Evolutionary conservation across 2,329 filamentous ascomycete genomes (phyloP).

Genomic region (Neofusicoccum umdonicola): DNA sequence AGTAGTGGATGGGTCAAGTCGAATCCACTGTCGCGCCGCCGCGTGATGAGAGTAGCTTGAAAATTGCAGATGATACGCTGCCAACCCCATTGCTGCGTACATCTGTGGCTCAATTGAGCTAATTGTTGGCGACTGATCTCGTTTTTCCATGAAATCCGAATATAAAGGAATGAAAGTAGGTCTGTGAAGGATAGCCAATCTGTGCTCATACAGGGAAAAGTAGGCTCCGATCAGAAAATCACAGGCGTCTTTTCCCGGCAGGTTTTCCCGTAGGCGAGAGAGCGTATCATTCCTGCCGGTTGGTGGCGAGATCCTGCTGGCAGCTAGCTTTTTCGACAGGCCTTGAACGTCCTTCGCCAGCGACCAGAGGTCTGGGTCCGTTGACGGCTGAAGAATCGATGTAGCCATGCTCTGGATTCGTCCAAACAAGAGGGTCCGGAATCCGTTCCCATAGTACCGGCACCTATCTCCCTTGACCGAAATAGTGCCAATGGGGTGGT

Average conservation of each 20-base stretch:
- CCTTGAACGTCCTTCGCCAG: slow-evolving; percentile 25
- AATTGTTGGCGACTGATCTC: background rate
- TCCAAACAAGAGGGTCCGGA: slow-evolving; percentile 23
- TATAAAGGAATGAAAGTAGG: slow-evolving; percentile 27
- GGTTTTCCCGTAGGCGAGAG: background rate
- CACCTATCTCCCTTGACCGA: background rate
- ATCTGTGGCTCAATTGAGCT: background rate
- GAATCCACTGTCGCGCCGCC: background rate
- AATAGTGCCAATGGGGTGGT: background rate
- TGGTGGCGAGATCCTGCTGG: background rate
- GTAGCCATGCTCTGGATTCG: slow-evolving; percentile 19
- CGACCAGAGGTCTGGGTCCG: slow-evolving; percentile 22
- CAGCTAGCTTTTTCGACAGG: slow-evolving; percentile 20
- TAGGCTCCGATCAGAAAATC: slow-evolving; percentile 25
- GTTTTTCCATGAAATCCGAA: slow-evolving; percentile 20
- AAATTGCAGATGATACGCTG: slow-evolving; percentile 24
- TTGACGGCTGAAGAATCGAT: background rate
- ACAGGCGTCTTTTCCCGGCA: background rate
- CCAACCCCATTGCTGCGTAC: slow-evolving; percentile 23
- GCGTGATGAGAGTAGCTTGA: background rate
- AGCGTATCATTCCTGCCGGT: background rate
- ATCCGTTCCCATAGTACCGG: slow-evolving; percentile 17
- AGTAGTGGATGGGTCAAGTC: slow-evolving; percentile 18
- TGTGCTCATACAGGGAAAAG: slow-evolving; percentile 25
- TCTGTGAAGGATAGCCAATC: slow-evolving; percentile 24